Evolutionary conservation across 2,329 filamentous ascomycete genomes (phyloP).

Genomic region (Talaromyces amestolkiae): DNA sequence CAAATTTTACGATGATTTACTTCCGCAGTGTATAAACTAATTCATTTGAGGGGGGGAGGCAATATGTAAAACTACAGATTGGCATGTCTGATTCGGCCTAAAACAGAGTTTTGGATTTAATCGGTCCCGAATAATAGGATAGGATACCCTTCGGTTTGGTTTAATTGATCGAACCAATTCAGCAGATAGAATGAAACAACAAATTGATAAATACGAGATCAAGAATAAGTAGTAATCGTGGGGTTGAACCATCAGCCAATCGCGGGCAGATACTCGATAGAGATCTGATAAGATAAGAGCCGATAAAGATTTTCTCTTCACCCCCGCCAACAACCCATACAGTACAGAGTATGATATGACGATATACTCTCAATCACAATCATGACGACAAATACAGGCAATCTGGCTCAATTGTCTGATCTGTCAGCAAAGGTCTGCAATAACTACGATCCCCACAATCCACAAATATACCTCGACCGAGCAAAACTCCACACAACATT

Average conservation of each 20-base stretch:
- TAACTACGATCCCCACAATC: conserved; percentile 41
- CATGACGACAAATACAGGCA: conserved; percentile 1
- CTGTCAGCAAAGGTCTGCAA: conserved; percentile 13
- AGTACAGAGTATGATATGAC: not conserved
- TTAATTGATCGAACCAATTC: not conserved
- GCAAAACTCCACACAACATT: conserved; percentile 69
- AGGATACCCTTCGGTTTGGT: not conserved
- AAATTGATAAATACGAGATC: not conserved
- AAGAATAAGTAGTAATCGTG: not conserved
- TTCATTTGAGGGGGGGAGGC: too few relatives aligned
- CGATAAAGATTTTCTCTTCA: conserved; percentile 7
- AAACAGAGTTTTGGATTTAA: not conserved
- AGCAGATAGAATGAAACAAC: not conserved
- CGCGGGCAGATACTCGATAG: not conserved
- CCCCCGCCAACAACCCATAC: not conserved
- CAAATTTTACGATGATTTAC: not conserved
- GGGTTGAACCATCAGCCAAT: not conserved
- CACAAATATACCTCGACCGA: conserved; percentile 48
- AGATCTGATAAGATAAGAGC: conserved; percentile 4
- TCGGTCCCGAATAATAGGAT: not conserved
- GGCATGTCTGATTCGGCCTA: not conserved
- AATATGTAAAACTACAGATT: not conserved
- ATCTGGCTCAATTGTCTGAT: not conserved
- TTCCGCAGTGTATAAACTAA: not conserved
- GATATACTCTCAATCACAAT: not conserved